A percentile compares a stretch with the other conserved stretches of the same genome.
Conservation (phyloP, 2,329 filamentous ascomycete species). For the Rosellinia necatrix region DNA sequence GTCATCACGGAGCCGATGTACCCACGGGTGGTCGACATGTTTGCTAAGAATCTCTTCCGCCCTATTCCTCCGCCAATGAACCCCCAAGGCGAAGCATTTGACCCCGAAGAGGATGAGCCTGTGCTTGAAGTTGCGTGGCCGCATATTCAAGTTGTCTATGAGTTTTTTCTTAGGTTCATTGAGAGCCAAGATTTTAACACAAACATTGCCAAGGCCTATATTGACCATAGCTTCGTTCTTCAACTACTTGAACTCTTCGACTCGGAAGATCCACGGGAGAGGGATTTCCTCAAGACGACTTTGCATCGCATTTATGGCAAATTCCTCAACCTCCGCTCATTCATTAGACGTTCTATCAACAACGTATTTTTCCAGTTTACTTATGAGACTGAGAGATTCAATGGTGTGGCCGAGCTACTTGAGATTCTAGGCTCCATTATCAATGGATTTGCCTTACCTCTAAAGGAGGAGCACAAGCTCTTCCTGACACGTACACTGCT, state of each 20-base stretch:
- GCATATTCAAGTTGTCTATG: constrained; percentile 98
- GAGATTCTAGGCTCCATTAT: constrained; percentile 99
- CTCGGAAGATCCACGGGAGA: constrained; percentile 93
- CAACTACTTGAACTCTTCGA: constrained; percentile 98
- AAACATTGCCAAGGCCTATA: constrained; percentile 98
- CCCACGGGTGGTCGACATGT: constrained; percentile 97
- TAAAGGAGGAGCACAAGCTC: constrained; percentile 98
- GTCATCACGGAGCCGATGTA: constrained; percentile 99
- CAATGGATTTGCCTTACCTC: constrained; percentile 93
- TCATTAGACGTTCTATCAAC: constrained; percentile 98
- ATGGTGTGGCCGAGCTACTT: constrained; percentile 93
- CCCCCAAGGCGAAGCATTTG: constrained; percentile 96
- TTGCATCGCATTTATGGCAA: constrained; percentile 98
- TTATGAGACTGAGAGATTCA: constrained; percentile 98
- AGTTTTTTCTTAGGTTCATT: constrained; percentile 98
- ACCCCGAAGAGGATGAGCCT: constrained; percentile 97
- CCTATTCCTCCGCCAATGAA: constrained; percentile 97
- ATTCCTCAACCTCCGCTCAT: constrained; percentile 95
- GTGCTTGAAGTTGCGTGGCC: constrained; percentile 98
- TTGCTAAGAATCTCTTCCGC: constrained; percentile 96
- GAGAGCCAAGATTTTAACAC: constrained; percentile 99
- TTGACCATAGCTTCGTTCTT: constrained; percentile 96
- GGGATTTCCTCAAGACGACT: constrained; percentile 97
- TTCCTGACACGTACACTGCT: constrained; percentile 93
- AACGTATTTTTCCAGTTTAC: constrained; percentile 99